Evolutionary conservation across 768 basidiomycete genomes (phyloP).

Genomic region (Podaxis sp.): DNA sequence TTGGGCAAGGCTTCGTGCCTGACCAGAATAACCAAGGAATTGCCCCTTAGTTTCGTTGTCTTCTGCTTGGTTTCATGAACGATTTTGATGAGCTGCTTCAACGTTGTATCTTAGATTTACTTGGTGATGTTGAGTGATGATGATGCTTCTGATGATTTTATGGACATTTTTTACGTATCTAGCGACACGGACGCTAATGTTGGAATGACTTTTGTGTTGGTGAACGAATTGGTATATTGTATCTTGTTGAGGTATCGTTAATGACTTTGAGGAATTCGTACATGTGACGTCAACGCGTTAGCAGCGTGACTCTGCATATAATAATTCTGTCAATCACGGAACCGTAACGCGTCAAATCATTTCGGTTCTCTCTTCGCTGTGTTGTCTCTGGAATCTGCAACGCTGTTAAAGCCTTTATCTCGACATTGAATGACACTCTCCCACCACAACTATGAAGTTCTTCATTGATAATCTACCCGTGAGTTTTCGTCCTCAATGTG

Average conservation of each 20-base stretch:
- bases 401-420: neutral
- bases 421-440: neutral
- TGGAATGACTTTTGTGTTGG: neutral
- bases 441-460: constrained; percentile 62
- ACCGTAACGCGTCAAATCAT: neutral
- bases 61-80: neutral
- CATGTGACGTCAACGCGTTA: constrained; percentile 8
- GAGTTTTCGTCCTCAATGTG: constrained; percentile 24
- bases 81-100: neutral
- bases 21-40: neutral
- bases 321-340: neutral
- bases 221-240: neutral
- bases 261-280: neutral
- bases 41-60: constrained; percentile 4
- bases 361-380: neutral
- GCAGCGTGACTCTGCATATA: neutral
- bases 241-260: neutral
- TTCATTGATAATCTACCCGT: constrained; percentile 80
- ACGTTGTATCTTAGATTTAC: constrained; percentile 1
- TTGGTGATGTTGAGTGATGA: neutral
- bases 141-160: neutral
- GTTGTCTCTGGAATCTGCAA: neutral
- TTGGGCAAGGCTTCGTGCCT: constrained; percentile 4
- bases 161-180: neutral
- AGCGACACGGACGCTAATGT: neutral